Conservation (phyloP, 495 filamentous ascomycete species). For the Xylaria palmicola region DNA sequence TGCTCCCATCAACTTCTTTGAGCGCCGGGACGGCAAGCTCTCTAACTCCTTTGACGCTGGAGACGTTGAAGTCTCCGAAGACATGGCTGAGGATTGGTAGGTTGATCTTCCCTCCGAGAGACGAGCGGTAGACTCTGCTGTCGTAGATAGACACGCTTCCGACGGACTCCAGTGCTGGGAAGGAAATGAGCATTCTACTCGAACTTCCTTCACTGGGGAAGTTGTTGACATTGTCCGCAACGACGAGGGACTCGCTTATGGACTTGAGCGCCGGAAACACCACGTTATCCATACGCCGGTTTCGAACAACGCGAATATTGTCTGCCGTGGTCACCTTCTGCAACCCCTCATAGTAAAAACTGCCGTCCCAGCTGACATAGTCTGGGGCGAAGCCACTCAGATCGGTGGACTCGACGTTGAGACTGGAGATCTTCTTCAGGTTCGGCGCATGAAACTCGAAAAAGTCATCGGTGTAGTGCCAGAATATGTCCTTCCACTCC, state of each 20-base stretch:
- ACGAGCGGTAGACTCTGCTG: neutral
- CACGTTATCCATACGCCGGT: conserved; percentile 1
- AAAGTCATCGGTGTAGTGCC: neutral
- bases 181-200: neutral
- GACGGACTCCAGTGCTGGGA: neutral
- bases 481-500: neutral
- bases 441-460: neutral
- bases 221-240: neutral
- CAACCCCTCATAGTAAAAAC: conserved; percentile 1
- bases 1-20: neutral
- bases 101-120: neutral
- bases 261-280: neutral
- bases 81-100: conserved; percentile 2
- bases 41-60: neutral
- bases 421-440: neutral
- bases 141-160: conserved; percentile 6
- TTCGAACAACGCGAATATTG: neutral
- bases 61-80: conserved; percentile 6
- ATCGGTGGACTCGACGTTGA: neutral
- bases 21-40: neutral
- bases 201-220: neutral
- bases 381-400: conserved; percentile 3
- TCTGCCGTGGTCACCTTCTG: neutral
- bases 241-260: neutral
- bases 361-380: neutral